phyloP scores from a whole-genome alignment of 1,284 basidiomycete species.

The Bondarzewia mesenterica region DNA sequence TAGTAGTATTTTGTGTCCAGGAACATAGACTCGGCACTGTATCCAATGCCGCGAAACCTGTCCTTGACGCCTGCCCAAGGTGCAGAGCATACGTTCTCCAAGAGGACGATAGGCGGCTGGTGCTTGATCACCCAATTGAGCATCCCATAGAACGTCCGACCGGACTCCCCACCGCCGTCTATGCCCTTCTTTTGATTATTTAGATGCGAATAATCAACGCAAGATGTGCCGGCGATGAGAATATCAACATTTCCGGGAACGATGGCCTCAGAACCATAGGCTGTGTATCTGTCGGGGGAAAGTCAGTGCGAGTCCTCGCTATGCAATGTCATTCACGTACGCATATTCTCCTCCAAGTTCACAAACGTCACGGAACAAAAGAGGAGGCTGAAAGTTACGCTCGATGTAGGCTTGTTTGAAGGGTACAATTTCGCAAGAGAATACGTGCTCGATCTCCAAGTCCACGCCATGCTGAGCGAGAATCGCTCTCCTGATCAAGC shows the following conservation, averaged over 20 bases:
- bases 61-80: slow-evolving; percentile 78
- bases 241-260: slow-evolving; percentile 91
- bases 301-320: slow-evolving; percentile 10
- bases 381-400: slow-evolving; percentile 86
- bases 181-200: slow-evolving; percentile 92
- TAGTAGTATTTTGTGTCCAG: slow-evolving; percentile 94
- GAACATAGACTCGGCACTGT: slow-evolving; percentile 65
- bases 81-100: slow-evolving; percentile 91
- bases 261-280: slow-evolving; percentile 79
- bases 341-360: slow-evolving; percentile 78
- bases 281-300: slow-evolving; percentile 58
- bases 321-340: slow-evolving; percentile 33
- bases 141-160: slow-evolving; percentile 88
- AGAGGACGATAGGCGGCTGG: slow-evolving; percentile 82
- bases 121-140: slow-evolving; percentile 87
- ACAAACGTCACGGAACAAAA: slow-evolving; percentile 91
- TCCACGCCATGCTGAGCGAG: slow-evolving; percentile 58
- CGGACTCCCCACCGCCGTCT: slow-evolving; percentile 82
- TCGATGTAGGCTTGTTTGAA: slow-evolving; percentile 99
- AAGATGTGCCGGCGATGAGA: slow-evolving; percentile 89
- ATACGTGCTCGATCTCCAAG: slow-evolving; percentile 84
- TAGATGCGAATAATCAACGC: slow-evolving; percentile 93
- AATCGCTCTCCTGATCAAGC: slow-evolving; percentile 73
- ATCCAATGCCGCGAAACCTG: slow-evolving; percentile 72
- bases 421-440: slow-evolving; percentile 96